Evolutionary conservation across 495 filamentous ascomycete genomes (phyloP), one percentile per base, ranked within the genome.

Genomic region (Podospora sp.): DNA sequence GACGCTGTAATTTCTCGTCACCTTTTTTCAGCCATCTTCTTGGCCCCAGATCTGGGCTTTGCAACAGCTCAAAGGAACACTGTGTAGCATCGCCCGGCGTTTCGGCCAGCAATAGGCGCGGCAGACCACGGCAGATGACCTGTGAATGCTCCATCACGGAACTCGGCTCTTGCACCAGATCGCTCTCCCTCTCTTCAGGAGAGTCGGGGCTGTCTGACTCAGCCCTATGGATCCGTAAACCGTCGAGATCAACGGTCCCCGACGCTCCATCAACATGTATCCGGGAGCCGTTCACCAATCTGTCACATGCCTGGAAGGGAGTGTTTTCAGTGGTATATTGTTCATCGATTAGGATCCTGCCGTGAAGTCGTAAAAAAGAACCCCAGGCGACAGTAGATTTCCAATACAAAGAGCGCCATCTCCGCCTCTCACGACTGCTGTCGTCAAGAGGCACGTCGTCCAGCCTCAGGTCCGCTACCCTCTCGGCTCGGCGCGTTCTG

Each of bases 351-450:
- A 78, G 73, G 73, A 73, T 71, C 77, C 77, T 76, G 77, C 77
- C 77, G 61, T 78, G 74, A 77, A 79, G 67, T 78, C 77, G 72
- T 80, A 68, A 78, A 73, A 77, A 69, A 69, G 70, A 77, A 73
- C 62, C 69, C 73, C 76, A 76, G 77, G 33, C 59, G 22, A 26
- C 51, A 46, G 40, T 46, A 46, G 40, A 46, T 46, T 46, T 46
- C 16, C 40, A 46, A 46, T 46, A 46, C 40, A 46, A 46, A 11
- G 40, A 46, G 11, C 40, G 9, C 40, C 35, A 53, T 25, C 26
- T 25, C 59, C 60, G 63, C 61, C 35, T 62, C 59, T 18, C 22
- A 22, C 27, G n/a, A 46, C 20, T 20, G 35, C 25, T 46, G 40
- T 46, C 40, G 40, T 46, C 2, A 18, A 46, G 40, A 46, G 14